Evolutionary conservation across 2,329 filamentous ascomycete species (phyloP), one percentile per base, ranked within the genome.

Genomic region (Pyricularia sp.): DNA sequence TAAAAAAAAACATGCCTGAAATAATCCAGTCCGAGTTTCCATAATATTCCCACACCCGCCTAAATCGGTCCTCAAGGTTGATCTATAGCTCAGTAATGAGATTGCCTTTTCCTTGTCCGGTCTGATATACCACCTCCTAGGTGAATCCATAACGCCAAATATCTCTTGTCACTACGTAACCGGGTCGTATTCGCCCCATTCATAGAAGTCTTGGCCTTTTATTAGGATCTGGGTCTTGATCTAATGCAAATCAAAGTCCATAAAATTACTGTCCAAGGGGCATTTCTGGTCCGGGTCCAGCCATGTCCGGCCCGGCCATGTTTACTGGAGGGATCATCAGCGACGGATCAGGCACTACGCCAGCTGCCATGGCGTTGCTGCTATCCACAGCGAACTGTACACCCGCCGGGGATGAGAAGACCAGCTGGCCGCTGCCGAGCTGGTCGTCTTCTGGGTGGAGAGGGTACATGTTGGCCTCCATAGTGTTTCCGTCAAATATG

Each of bases 401-500:
- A 11, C 65, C 70, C 36, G 61, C 67, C 14, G 69, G 69, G 26
- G 70, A 33, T 58, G 64, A 65, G 36, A 69, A 59, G 30, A 74
- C 71, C n/a, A 88, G 79, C 72, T 85, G 79, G 25, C 77, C 79
- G 28, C 79, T 77, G 61, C 87, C 87, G 14, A 89, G 80, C 26
- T 76, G 76, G 30, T 85, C 86, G 68, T 88, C 84, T 68, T 88
- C 85, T 0, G 93, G 92, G 76, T 96, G 92, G 61, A 98, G 82
- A 1, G 93, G 86, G 77, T 95, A 97, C 72, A 95, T 89, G 1
- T 88, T 88, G 0, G 91, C 92, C 72, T 92, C 87, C 79, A 92
- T 91, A 64, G 85, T 86, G 73, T 92, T 91, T 17, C 94, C 94
- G 77, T 98, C 93, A 75, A 98, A 97, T 25, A 98, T 83, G 66